A percentile compares a stretch with the other conserved stretches of the same genome.
These are phyloP conservation scores for Radiomyces spectabilis DNA, from an alignment of 192 early-diverging fungal genomes.

Conservation along the genomic window DNA sequence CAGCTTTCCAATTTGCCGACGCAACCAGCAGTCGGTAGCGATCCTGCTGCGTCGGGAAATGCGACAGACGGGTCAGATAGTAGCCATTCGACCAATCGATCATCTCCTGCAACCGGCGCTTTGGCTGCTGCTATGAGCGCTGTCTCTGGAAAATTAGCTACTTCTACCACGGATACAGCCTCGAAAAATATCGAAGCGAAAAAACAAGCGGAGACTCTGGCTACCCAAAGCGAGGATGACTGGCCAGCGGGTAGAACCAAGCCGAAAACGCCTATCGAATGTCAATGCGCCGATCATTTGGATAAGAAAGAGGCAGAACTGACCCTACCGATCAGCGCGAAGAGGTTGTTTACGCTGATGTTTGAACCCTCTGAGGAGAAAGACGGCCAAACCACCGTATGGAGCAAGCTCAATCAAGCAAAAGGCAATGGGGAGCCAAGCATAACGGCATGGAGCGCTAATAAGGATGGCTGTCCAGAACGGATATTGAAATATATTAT, in stretches of 20 bases:
- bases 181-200: not conserved
- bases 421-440: conserved; percentile 10
- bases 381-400: not conserved
- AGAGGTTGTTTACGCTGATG: conserved; percentile 45
- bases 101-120: conserved; percentile 13
- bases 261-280: conserved; percentile 42
- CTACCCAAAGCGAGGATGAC: not conserved
- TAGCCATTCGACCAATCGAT: not conserved
- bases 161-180: not conserved
- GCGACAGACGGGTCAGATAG: not conserved
- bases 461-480: not conserved
- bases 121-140: conserved; percentile 4
- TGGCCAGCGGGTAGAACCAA: conserved; percentile 31
- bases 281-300: conserved; percentile 61
- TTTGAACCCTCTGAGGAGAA: conserved; percentile 24
- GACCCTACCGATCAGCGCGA: conserved; percentile 44
- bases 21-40: not conserved
- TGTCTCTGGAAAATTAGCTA: not conserved
- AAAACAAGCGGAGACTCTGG: conserved; percentile 1
- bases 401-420: conserved; percentile 9
- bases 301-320: conserved; percentile 50
- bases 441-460: not conserved
- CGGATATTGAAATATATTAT: conserved; percentile 54
- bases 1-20: not conserved
- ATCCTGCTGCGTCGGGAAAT: not conserved